A percentile compares a stretch with the other conserved stretches of the same genome.
These are phyloP conservation scores for Dorcoceras hygrometricum DNA, from an alignment of 257 asterid species.

Conservation along the genomic window DNA sequence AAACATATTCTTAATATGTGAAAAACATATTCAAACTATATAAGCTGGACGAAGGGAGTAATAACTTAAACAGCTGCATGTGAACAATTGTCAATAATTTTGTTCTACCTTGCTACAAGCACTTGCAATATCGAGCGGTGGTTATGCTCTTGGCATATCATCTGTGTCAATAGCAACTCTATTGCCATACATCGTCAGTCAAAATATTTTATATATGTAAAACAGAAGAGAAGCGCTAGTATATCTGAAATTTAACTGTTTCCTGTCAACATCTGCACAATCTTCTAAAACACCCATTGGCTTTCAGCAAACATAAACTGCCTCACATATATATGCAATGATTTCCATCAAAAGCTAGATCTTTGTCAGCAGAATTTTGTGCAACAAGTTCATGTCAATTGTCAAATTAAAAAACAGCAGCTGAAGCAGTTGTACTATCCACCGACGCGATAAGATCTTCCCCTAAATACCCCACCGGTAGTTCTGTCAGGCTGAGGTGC, in stretches of 20 bases:
- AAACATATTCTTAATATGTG: no score
- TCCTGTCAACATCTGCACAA: background rate
- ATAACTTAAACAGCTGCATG: background rate
- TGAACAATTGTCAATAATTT: no score
- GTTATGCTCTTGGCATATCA: background rate
- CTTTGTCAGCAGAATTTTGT: background rate
- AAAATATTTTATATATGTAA: background rate
- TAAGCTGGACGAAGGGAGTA: no score
- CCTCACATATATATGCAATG: background rate
- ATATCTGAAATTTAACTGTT: no score
- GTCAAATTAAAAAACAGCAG: background rate
- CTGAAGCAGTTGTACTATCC: conserved; percentile 34
- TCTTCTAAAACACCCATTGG: background rate
- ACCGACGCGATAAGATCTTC: conserved; percentile 74
- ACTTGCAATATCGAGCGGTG: background rate
- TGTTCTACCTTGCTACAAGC: background rate
- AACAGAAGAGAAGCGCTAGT: background rate
- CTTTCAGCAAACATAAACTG: background rate
- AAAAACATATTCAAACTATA: no score
- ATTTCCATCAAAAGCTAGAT: background rate
- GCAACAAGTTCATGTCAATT: background rate
- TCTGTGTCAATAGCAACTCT: background rate
- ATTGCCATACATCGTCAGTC: background rate
- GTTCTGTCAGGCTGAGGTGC: conserved; percentile 50
- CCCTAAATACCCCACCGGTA: conserved; percentile 62